Conservation (phyloP, 495 filamentous ascomycete species). For the Cairneyella variabilis region DNA sequence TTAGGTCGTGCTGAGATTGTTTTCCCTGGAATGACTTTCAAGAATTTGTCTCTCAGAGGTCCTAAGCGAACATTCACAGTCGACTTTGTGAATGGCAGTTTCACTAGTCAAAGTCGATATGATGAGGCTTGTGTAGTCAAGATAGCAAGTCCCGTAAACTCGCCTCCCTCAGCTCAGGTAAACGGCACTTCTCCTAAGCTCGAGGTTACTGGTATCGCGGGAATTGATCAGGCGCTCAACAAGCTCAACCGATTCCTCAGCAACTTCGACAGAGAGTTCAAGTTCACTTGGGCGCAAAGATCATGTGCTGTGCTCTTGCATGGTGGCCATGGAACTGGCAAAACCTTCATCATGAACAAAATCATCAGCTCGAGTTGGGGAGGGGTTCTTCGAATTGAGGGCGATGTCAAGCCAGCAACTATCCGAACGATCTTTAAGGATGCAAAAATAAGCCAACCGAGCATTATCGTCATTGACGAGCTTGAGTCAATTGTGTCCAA, state of each 20-base stretch:
- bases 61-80: conserved; percentile 43
- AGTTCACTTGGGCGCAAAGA: conserved; percentile 30
- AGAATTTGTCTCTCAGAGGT: conserved; percentile 38
- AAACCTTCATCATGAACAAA: conserved; percentile 63
- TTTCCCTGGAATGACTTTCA: conserved; percentile 43
- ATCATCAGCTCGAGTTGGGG: conserved; percentile 69
- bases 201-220: conserved; percentile 51
- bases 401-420: conserved; percentile 49
- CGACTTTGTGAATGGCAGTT: conserved; percentile 37
- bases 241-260: conserved; percentile 64
- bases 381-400: conserved; percentile 57
- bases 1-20: conserved; percentile 42
- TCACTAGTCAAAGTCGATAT: conserved; percentile 20
- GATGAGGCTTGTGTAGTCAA: conserved; percentile 12
- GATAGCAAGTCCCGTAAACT: conserved; percentile 8
- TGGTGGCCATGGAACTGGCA: conserved; percentile 81
- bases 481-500: conserved; percentile 73
- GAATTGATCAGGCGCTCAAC: conserved; percentile 57
- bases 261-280: conserved; percentile 44
- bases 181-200: conserved; percentile 14
- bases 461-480: conserved; percentile 79
- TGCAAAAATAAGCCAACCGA: conserved; percentile 68
- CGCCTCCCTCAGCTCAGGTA: neutral
- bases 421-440: conserved; percentile 68
- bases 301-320: conserved; percentile 68